Evolutionary conservation across 2,329 filamentous ascomycete species (phyloP), one percentile per base, ranked within the genome.

Genomic region (Harringtonia aguacate): DNA sequence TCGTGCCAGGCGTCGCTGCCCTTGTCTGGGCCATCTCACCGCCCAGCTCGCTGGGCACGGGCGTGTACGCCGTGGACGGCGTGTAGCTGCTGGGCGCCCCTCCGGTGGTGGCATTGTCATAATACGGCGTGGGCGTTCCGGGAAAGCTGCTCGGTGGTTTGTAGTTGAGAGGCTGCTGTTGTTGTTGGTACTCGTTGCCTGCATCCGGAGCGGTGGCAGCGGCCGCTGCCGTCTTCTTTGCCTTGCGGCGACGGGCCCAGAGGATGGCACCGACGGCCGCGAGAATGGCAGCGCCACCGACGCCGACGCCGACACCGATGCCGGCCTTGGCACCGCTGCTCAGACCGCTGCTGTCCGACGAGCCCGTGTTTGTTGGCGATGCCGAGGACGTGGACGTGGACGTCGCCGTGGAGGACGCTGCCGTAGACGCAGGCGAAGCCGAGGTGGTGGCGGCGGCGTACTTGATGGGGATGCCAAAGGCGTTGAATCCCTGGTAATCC

Each of bases 301-400:
- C 42, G 2, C 55, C 52, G 18, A 61, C 59, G 21, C 63, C 61
- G 7, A 62, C 56, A 17, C 58, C 57, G 41, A 63, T 53, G 20
- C 62, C 60, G 2, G 54, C 56, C 47, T 61, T 63, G 49, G 58
- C 61, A 8, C 60, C 61, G 1, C 55, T 49, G 34, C 57, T 60
- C 8, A 65, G 56, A 10, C 44, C 47, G 18, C 45, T 29, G 42
- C 33, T 20, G 17, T 12, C 24, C 8, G 22, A 3, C n/a, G n/a
- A n/a, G n/a, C 14, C 22, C n/a, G 29, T 35, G 18, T 15, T 18
- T 17, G 24, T 20, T 17, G 14, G 28, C 4, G 45, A 24, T 14
- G 30, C 24, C 2, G 46, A 22, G 5, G n/a, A 17, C 10, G 43
- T 27, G 13, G 41, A 15, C 12, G 20, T 38, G 22, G 20, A 2